Evolutionary conservation across 2,329 filamentous ascomycete species (phyloP), one percentile per base, ranked within the genome.

Genomic region (Colletotrichum liaoningense): DNA sequence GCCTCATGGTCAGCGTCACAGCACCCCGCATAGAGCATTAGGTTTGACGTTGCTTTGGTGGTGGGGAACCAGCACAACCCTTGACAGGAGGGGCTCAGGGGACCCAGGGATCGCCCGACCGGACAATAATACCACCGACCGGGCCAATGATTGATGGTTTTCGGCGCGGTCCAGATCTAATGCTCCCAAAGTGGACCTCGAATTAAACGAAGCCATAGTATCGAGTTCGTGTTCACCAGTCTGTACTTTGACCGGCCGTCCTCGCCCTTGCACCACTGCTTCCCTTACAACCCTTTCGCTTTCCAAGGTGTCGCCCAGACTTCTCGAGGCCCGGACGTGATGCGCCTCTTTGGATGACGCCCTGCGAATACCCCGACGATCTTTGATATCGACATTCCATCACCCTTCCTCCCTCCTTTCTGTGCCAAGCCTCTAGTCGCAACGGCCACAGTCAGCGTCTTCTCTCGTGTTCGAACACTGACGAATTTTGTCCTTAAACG

Each of bases 151-250:
- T 14, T 46, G 56, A 33, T 22, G 58, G 46, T 59, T 46, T 24
- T 60, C 49, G 60, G 56, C 35, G 49, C 46, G 46, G 68, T 58
- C 62, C 35, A 65, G 71, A 70, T 73, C 62, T 64, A 59, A 60
- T 69, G 66, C 19, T 65, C 26, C 35, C 60, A 60, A 38, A 71
- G 67, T 73, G 71, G 71, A 60, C 35, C 71, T 71, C 22, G 71
- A 71, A 73, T 69, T 72, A 63, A 69, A 72, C 58, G 69, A 69
- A 67, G 56, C 67, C 55, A 66, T 73, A 60, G 67, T 62, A 49
- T 66, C 70, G 55, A 65, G 42, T 35, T 70, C 62, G 71, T 73
- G 71, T 73, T 65, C 62, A 71, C 55, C 60, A 62, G 24, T 26
- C 35, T 63, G 56, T 71, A 54, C 60, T 35, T 58, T 56, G 54